A percentile compares a stretch with the other conserved stretches of the same genome.
These are phyloP conservation scores for Auriscalpium orientale DNA, from an alignment of 768 basidiomycete genomes.

Conservation along the genomic window DNA sequence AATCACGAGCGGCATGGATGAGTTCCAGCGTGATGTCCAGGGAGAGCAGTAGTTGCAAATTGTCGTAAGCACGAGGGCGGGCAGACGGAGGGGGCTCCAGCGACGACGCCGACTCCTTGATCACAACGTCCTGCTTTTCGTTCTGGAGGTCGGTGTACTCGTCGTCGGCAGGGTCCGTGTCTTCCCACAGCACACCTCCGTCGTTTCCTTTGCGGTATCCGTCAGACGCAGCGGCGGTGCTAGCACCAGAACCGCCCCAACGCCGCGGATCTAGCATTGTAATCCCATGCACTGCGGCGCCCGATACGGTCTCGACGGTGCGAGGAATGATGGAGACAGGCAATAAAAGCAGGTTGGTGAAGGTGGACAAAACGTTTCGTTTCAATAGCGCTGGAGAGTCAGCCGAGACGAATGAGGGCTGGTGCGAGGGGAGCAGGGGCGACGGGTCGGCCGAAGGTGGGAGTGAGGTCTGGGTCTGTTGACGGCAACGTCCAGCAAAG, in stretches of 20 bases:
- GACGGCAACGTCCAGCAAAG: neutral
- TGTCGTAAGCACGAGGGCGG: constrained; percentile 27
- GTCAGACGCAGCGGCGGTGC: constrained; percentile 5
- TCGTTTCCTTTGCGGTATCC: constrained; percentile 10
- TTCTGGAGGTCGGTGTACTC: constrained; percentile 27
- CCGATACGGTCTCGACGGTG: constrained; percentile 54
- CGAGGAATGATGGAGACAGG: constrained; percentile 96
- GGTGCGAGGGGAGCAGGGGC: neutral
- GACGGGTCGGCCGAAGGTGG: constrained; percentile 4
- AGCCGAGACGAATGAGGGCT: constrained; percentile 11
- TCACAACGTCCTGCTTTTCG: constrained; percentile 6
- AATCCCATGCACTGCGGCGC: constrained; percentile 76
- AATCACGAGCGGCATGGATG: constrained; percentile 88
- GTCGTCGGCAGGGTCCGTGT: constrained; percentile 3
- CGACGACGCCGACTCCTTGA: constrained; percentile 16
- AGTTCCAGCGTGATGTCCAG: constrained; percentile 87
- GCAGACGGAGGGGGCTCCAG: constrained; percentile 11
- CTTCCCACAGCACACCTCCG: constrained; percentile 12
- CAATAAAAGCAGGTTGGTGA: constrained; percentile 80
- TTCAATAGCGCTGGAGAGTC: constrained; percentile 80
- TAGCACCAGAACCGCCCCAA: constrained; percentile 50
- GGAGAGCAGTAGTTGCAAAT: constrained; percentile 83
- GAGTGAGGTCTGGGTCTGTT: neutral
- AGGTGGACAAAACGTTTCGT: constrained; percentile 86
- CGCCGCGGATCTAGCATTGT: constrained; percentile 86